Conservation (phyloP, 2,329 filamentous ascomycete species). For the Pseudogymnoascus sp. region DNA sequence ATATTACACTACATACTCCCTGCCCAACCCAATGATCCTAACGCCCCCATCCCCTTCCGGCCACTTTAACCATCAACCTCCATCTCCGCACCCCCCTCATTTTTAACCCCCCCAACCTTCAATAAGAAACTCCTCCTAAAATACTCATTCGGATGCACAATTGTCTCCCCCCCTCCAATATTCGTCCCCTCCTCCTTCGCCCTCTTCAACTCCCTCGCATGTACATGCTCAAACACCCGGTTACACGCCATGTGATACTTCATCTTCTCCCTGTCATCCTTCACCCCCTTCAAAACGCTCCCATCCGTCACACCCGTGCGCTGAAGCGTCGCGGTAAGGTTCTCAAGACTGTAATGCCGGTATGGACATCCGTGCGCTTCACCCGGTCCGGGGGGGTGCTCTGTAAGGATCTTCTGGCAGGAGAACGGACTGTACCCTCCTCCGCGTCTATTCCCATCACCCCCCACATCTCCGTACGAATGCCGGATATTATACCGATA, state of each 20-base stretch:
- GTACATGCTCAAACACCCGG: conserved; percentile 79
- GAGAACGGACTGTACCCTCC: conserved; percentile 85
- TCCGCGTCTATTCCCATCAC: conserved; percentile 77
- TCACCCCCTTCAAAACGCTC: conserved; percentile 68
- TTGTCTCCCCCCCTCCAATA: conserved; percentile 76
- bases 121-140: conserved; percentile 91
- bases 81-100: neutral
- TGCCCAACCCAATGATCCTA: neutral
- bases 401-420: conserved; percentile 90
- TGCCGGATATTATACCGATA: conserved; percentile 98
- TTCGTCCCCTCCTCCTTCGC: conserved; percentile 65
- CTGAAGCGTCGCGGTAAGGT: conserved; percentile 68
- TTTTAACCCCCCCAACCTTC: conserved; percentile 38
- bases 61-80: neutral
- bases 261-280: conserved; percentile 80
- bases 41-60: neutral
- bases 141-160: conserved; percentile 95
- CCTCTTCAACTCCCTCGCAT: conserved; percentile 68
- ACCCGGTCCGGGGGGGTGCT: conserved; percentile 76
- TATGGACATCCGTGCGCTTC: conserved; percentile 97
- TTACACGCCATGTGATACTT: conserved; percentile 96
- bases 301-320: conserved; percentile 71
- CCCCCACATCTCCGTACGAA: conserved; percentile 87
- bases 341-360: conserved; percentile 82
- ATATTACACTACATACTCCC: neutral